phyloP scores from a whole-genome alignment of 352 stramenopile genomes.

The Pythium inflatum region DNA sequence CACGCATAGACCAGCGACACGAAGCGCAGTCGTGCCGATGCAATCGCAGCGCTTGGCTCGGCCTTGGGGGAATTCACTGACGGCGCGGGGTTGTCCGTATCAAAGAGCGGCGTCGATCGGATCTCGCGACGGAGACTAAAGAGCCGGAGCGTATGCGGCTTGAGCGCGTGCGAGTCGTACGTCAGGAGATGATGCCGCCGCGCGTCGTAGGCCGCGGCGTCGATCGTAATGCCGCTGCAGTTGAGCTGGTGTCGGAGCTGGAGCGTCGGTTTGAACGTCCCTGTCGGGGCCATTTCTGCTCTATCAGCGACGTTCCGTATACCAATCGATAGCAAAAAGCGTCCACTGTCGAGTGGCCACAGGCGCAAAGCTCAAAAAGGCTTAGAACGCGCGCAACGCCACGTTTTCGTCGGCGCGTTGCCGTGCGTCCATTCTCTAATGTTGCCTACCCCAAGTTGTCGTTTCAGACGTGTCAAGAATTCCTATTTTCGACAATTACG shows the following conservation, averaged over 20 bases:
- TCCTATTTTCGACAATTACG: slow-evolving; percentile 24
- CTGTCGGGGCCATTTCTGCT: slow-evolving; percentile 1
- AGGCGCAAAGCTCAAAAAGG: background rate
- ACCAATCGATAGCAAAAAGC: background rate
- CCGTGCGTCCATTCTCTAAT: background rate
- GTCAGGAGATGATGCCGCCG: slow-evolving; percentile 70
- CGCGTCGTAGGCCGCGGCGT: slow-evolving; percentile 65
- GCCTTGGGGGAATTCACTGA: background rate
- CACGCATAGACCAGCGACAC: slow-evolving; percentile 52
- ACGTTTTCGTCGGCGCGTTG: slow-evolving; percentile 1
- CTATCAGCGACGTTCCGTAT: background rate
- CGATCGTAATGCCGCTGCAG: slow-evolving; percentile 56
- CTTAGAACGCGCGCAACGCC: background rate
- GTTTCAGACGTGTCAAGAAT: slow-evolving; percentile 9
- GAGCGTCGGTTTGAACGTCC: slow-evolving; percentile 49
- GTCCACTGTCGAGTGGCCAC: background rate
- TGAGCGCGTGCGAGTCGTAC: slow-evolving; percentile 51
- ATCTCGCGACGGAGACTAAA: slow-evolving; percentile 79
- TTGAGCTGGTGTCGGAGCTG: slow-evolving; percentile 78
- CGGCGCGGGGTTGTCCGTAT: slow-evolving; percentile 27
- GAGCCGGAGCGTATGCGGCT: slow-evolving; percentile 60
- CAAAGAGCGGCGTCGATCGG: slow-evolving; percentile 56
- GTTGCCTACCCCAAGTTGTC: background rate
- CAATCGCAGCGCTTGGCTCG: slow-evolving; percentile 14
- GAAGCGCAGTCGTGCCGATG: slow-evolving; percentile 10